Evolutionary conservation across 2,329 filamentous ascomycete genomes (phyloP), one percentile per base, ranked within the genome.

Genomic region (Microdochium paspali): DNA sequence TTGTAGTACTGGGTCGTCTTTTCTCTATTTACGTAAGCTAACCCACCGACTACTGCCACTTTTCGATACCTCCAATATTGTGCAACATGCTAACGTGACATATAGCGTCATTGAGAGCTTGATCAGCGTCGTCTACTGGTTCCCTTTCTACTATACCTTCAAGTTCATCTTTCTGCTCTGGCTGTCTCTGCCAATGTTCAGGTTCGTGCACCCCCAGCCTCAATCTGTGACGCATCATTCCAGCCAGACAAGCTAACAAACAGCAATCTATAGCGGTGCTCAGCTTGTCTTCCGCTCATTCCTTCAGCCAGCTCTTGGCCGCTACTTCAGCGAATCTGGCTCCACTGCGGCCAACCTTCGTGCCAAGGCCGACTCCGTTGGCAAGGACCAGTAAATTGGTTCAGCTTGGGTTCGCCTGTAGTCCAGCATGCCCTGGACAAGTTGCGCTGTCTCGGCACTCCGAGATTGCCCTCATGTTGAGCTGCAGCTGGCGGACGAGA

Each of bases 81-180:
- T n/a, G n/a, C n/a, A n/a, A n/a, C n/a, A n/a, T n/a, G n/a, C n/a
- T n/a, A n/a, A n/a, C n/a, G n/a, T 45, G 55, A 47, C 54, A 32
- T 24, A 23, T 56, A 82, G 77, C 52, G 85, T 93, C 45, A 64
- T 89, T 58, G 88, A 94, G 78, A 90, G 85, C 68, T 77, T 86
- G 52, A 71, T 94, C 62, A 90, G 79, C 70, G 85, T 89, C 54
- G 86, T 91, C 54, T 93, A 93, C 79, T 94, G 87, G 87, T 89
- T 94, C 76, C 86, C 93, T 65, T 98, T 98, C 77, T 98, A 98
- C 85, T 98, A 88, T 73, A 91, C 90, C 66, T 97, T 98, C 86
- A 98, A 98, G 81, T 96, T 98, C 66, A 76, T 94, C 65, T 86
- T 97, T 68, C 79, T 97, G 61, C 84, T 98, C 67, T 98, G 93